A percentile compares a stretch with the other conserved stretches of the same genome.
These are phyloP conservation scores for Penicillium atrosanguineum DNA, from an alignment of 495 filamentous ascomycete genomes.

Conservation along the genomic window DNA sequence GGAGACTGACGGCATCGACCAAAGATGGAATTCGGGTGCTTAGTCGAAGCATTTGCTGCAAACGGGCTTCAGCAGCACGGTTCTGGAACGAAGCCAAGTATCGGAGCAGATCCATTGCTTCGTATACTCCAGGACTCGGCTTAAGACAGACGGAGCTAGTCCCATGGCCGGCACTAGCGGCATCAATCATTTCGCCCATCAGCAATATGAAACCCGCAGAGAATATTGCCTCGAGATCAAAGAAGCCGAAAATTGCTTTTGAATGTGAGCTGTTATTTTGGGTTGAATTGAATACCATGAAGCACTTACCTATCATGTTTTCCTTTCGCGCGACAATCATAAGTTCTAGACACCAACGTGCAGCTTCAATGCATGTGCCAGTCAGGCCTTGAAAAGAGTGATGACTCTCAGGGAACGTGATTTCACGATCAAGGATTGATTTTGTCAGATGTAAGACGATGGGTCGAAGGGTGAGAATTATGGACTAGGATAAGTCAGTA, in stretches of 20 bases:
- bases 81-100: slow-evolving; percentile 1
- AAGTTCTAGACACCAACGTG: slow-evolving; percentile 4
- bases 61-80: slow-evolving; percentile 1
- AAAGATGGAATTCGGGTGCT: slow-evolving; percentile 1
- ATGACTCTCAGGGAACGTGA: background rate
- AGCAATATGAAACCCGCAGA: slow-evolving; percentile 9
- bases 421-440: background rate
- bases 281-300: no score
- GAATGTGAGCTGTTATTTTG: background rate
- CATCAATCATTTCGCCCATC: slow-evolving; percentile 2
- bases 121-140: slow-evolving; percentile 3
- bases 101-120: slow-evolving; percentile 1
- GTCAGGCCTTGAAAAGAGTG: slow-evolving; percentile 2
- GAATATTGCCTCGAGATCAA: slow-evolving; percentile 8
- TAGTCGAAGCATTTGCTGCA: slow-evolving; percentile 3
- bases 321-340: slow-evolving; percentile 1
- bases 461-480: slow-evolving; percentile 5
- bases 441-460: slow-evolving; percentile 6
- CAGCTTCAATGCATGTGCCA: slow-evolving; percentile 7
- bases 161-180: background rate
- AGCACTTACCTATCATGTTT: slow-evolving; percentile 5
- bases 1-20: background rate
- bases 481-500: background rate
- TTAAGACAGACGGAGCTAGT: background rate
- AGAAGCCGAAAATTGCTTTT: slow-evolving; percentile 9